Base-by-base conservation (phyloP, 805 yeast genomes). In the Lipomyces anomalus region DNA sequence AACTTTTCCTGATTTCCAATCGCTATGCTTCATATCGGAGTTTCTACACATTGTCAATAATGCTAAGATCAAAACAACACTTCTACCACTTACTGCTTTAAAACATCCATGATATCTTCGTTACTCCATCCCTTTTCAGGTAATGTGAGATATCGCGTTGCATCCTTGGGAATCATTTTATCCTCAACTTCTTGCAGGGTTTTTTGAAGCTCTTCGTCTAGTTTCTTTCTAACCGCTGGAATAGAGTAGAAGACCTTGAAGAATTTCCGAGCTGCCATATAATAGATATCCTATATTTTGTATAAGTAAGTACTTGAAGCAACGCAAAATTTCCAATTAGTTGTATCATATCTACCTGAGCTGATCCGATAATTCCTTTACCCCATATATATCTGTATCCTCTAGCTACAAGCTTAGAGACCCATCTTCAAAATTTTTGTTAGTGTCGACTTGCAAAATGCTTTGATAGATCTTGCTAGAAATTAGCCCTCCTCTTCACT, bases 1-100 rank as follows among this genome's bases (percentile, higher is more conserved):
- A 3, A 90, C 83, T 55, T 79, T 74, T 4, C 98, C 98, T 35
- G 72, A 70, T 60, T 80, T 74, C 96, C 97, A 90, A 45, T 80
- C 82, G 1, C 86, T 70, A 54, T 84, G 86, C 45, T 79, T 74
- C 53, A 88, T 55, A 9, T 34, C 40, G 16, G 56, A 38, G 37
- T 26, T 26, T 13, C 30, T 26, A n/a, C n/a, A n/a, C n/a, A 40
- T 58, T 50, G 16, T 9, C 32, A 37, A 39, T 17, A 38, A 42
- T 16, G 18, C 42, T n/a, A 40, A 11, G 7, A 40, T 13, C 41
- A 28, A 11, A 28, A 11, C 33, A 9, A 28, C 17, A 9, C 9
- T 11, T n/a, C n/a, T n/a, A n/a, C n/a, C n/a, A n/a, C n/a, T n/a
- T 43, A 65, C 24, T 66, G 63, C 29, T 77, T 74, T 47, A 92